Base-by-base conservation (phyloP, 495 filamentous ascomycete species). In the Parathielavia appendiculata region DNA sequence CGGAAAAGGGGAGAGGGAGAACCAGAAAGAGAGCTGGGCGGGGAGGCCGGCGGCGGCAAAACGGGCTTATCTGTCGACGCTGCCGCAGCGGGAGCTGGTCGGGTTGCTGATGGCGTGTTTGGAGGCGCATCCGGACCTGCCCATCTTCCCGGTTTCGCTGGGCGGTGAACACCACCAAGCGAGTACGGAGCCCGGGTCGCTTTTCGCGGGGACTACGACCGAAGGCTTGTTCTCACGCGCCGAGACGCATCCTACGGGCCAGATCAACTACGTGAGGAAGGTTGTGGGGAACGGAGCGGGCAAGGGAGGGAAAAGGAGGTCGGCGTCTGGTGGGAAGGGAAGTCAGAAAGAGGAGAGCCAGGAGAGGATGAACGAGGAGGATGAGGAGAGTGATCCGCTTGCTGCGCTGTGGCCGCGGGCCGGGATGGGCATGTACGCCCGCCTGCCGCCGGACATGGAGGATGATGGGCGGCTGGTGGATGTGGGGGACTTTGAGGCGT, bases 321-420 rank as follows among this genome's bases (percentile, higher is more conserved):
- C 26, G 2, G 41, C 22, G 0, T 45, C 20, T 1, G 54, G 20
- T 35, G 47, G 46, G 9, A 58, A 54, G 34, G 58, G 54, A 3
- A 49, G 49, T 13, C 40, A 44, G 47, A 58, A 58, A 41, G 66
- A 66, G 56, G 63, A 58, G 11, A 64, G 57, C 35, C 56, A 62
- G 41, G 63, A 61, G 20, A 40, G 51, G 46, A 36, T 17, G 11
- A n/a, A 26, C 19, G 61, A 51, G 0, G 58, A 63, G 4, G 66
- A 61, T 5, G 69, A 70, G 35, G 66, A 72, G 45, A 52, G 56
- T 52, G 76, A 79, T 30, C 72, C 76, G 16, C 63, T 78, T 6
- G 81, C 81, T 43, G 76, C 83, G 20, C 72, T 84, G 10, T 89
- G 89, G 74, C 86, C 88, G 1, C 81, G 82, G 62, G 72, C 83